These are phyloP conservation scores for Myrmaecium sp. DNA, from an alignment of 2,329 filamentous ascomycete genomes.

Conservation along the genomic window DNA sequence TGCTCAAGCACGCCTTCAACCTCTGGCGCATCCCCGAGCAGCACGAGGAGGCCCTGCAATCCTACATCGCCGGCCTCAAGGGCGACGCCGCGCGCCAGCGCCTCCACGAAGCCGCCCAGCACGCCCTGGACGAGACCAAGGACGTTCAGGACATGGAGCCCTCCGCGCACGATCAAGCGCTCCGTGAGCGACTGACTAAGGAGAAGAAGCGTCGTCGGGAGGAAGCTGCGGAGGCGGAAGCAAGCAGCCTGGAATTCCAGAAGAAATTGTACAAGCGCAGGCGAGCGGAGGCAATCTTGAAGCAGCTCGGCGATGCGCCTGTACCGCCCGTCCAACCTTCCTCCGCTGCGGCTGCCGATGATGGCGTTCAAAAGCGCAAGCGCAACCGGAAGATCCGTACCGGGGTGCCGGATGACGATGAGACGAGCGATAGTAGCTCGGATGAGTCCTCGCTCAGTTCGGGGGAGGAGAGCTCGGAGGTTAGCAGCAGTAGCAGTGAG, in stretches of 20 bases:
- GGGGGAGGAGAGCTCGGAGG: slow-evolving; percentile 4
- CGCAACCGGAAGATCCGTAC: slow-evolving; percentile 13
- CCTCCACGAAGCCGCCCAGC: slow-evolving; percentile 47
- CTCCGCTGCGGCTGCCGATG: slow-evolving; percentile 5
- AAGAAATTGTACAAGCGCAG: slow-evolving; percentile 17
- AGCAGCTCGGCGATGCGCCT: slow-evolving; percentile 9
- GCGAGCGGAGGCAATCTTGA: slow-evolving; percentile 16
- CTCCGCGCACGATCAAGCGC: slow-evolving; percentile 18
- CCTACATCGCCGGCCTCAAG: slow-evolving; percentile 66
- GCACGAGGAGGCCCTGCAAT: slow-evolving; percentile 52
- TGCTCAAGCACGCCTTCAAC: slow-evolving; percentile 71
- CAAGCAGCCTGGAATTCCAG: slow-evolving; percentile 13
- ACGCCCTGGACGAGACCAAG: slow-evolving; percentile 32
- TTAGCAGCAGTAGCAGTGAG: slow-evolving; percentile 10
- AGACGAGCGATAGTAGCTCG: slow-evolving; percentile 15
- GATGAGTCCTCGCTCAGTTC: slow-evolving; percentile 5
- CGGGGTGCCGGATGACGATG: slow-evolving; percentile 15
- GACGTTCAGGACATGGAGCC: slow-evolving; percentile 4
- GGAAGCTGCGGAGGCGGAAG: slow-evolving; percentile 14
- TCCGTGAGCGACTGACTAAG: slow-evolving; percentile 16
- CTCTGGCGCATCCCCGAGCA: slow-evolving; percentile 50
- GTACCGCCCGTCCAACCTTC: slow-evolving; percentile 4
- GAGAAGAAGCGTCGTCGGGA: slow-evolving; percentile 14
- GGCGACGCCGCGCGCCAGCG: slow-evolving; percentile 51
- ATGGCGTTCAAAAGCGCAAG: slow-evolving; percentile 1